Evolutionary conservation across 1,139 yeast species (phyloP), one percentile per base, ranked within the genome.

Genomic region (Taiozyma sp.): DNA sequence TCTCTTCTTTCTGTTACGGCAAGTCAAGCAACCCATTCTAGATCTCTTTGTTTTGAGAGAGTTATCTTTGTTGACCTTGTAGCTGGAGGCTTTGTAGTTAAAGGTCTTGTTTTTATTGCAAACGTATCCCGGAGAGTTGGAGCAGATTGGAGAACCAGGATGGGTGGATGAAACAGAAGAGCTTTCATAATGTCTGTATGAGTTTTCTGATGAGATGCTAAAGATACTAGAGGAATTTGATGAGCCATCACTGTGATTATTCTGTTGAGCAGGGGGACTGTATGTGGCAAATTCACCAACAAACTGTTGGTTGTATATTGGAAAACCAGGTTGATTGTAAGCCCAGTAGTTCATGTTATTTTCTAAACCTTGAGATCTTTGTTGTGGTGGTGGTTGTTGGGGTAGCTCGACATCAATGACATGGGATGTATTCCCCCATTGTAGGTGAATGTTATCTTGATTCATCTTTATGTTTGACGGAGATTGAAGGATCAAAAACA

Each of bases 1-100:
- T 57, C 88, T 80, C 66, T 86, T 86, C 72, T 86, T 86, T 43
- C 93, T 69, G 46, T 78, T 74, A 53, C 89, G 80, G 61, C 93
- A 86, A 0, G 91, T 84, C 45, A 84, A 67, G 64, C 93, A 86
- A 0, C 93, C 93, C 57, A 73, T 73, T 53, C 68, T 61, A 19
- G 67, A 63, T 48, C 69, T 59, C 44, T 54, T 60, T 19, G 51
- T 52, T 39, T 50, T 56, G 4, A 50, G 44, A 13, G 53, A 29
- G 6, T 39, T 10, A 23, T 48, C 28, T 24, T 43, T 49, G 3
- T 8, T 27, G 6, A 13, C 22, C 14, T 39, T 43, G n/a, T 30
- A 5, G 30, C 9, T 43, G 22, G 36, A 49, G 4, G 28, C 39
- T 19, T 10, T 38, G 22, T 9, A 12, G 14, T 19, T 24, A 24